Evolutionary conservation across 1,139 yeast genomes (phyloP).

Genomic region (Barnettozyma hawaiiensis): DNA sequence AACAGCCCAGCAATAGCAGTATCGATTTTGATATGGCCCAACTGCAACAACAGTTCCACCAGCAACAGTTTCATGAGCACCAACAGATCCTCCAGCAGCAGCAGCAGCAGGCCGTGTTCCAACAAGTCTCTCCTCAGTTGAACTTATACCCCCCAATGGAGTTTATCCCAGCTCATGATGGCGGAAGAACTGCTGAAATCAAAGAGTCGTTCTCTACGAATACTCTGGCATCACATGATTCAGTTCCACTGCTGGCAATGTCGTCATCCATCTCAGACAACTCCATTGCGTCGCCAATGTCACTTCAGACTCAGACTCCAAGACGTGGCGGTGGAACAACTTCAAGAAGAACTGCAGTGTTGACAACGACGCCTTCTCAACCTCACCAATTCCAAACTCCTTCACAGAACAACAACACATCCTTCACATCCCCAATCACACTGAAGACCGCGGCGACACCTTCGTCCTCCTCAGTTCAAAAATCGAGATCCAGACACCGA

Average conservation of each 20-base stretch:
- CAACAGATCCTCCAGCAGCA: constrained; percentile 5
- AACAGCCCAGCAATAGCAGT: not conserved
- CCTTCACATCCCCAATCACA: constrained; percentile 18
- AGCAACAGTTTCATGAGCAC: constrained; percentile 4
- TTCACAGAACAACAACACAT: constrained; percentile 11
- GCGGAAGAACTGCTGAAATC: constrained; percentile 9
- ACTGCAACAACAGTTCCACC: not conserved
- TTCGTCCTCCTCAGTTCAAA: constrained; percentile 10
- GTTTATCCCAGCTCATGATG: constrained; percentile 11
- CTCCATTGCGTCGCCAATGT: constrained; percentile 19
- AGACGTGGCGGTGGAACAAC: constrained; percentile 14
- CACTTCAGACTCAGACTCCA: constrained; percentile 18
- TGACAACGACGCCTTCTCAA: constrained; percentile 22
- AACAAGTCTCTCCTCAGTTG: not conserved
- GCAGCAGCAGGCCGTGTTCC: constrained; percentile 6
- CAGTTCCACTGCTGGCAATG: constrained; percentile 31
- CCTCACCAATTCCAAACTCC: constrained; percentile 25
- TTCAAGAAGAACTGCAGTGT: constrained; percentile 16
- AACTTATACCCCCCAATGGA: constrained; percentile 21
- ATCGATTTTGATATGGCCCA: not conserved
- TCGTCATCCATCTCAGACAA: constrained; percentile 23
- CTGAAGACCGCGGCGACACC: constrained; percentile 16
- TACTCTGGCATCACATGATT: constrained; percentile 41
- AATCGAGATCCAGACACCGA: constrained; percentile 32
- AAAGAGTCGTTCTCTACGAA: constrained; percentile 19